Base-by-base conservation (phyloP, 1,284 basidiomycete genomes). In the Malassezia sympodialis region DNA sequence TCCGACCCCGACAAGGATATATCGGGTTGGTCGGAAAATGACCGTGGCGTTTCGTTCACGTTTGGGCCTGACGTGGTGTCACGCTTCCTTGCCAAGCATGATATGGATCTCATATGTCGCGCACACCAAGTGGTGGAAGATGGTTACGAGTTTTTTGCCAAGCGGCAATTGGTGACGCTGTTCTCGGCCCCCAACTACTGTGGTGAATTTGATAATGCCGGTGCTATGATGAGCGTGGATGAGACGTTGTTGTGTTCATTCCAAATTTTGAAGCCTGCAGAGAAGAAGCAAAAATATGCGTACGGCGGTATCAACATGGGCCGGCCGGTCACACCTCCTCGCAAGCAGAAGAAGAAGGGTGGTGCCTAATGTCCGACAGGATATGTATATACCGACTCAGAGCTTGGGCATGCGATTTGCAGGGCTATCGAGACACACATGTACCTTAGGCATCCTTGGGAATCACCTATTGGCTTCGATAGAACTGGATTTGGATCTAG, bases 1-100 rank as follows among this genome's bases (percentile, higher is more conserved):
- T 96, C 93, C 56, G 93, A 98, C 79, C 93, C 93, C 40, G 93
- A 96, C 80, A 96, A 98, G 79, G 93, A 96, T 75, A 96, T 96
- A 71, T 93, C 90, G 26, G 93, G 91, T 10, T 98, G 93, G 93
- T 91, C 88, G 75, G 93, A 98, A 79, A 98, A 98, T 76, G 93
- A 98, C 76, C 83, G 93, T 76, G 93, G 93, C 66, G 93, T 98
- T 47, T 96, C 90, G 43, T 93, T 90, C 77, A 91, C 88, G n/a
- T 98, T 96, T 77, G 93, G 93, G 10, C 90, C 91, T 30, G 91
- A 96, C 73, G 93, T 98, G 40, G 91, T 98, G 49, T 90, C 90
- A 59, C 82, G 91, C 69, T 98, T 98, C 82, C 79, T 98, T 73
- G 90, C 96, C 81, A 96, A 96, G 77, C 93, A 73, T 58, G 94